phyloP scores from a whole-genome alignment of 75 land plant genomes.

The Picea glauca region DNA sequence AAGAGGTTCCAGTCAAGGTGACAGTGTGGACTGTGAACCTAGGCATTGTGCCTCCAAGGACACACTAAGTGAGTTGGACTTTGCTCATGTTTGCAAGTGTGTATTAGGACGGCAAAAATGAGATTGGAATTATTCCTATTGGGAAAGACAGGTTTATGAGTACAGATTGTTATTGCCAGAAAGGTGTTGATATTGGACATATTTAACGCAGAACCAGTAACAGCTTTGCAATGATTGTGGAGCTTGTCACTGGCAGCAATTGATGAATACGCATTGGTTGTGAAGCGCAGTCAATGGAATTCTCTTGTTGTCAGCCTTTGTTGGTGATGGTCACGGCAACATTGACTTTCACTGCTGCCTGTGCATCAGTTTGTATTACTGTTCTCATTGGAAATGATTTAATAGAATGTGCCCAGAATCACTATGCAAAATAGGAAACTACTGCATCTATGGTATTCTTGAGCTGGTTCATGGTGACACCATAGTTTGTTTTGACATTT shows the following conservation, averaged over 20 bases:
- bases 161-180: no score
- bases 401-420: constrained; percentile 46
- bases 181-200: no score
- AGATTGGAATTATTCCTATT: no score
- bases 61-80: no score
- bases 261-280: constrained; percentile 57
- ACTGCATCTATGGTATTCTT: constrained; percentile 79
- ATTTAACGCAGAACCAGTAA: constrained; percentile 19
- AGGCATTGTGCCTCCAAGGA: no score
- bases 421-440: constrained; percentile 61
- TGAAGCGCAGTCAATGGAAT: constrained; percentile 40
- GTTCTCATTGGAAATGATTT: constrained; percentile 75
- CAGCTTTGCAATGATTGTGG: constrained; percentile 57
- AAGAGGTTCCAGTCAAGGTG: no score
- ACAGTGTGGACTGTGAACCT: no score
- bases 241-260: constrained; percentile 35
- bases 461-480: constrained; percentile 59
- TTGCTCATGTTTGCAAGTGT: no score
- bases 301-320: constrained; percentile 40
- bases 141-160: no score
- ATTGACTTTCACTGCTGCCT: constrained; percentile 77
- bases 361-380: constrained; percentile 82
- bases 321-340: constrained; percentile 83
- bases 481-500: constrained; percentile 63
- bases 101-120: no score